Evolutionary conservation across 306 rosid species (phyloP).

Genomic region (Corylus americana): DNA sequence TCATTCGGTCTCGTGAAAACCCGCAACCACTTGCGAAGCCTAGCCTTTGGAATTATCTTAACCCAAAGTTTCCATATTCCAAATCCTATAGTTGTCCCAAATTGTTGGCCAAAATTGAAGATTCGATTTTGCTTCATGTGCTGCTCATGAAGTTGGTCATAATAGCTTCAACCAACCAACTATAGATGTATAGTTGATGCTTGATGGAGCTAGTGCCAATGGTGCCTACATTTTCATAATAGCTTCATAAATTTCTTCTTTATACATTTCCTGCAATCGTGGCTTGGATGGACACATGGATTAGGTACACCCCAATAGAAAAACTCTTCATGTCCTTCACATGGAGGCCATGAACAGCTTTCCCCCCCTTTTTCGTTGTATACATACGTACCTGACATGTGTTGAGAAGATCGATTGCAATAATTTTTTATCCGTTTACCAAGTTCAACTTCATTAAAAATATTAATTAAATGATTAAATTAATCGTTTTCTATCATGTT

Average conservation of each 20-base stretch:
- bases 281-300: conserved; percentile 27
- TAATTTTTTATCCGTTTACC: not conserved
- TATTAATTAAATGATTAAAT: too few relatives aligned
- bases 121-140: too few relatives aligned
- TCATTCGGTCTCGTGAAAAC: too few relatives aligned
- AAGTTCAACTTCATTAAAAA: too few relatives aligned
- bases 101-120: too few relatives aligned
- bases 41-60: too few relatives aligned
- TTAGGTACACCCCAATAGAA: conserved; percentile 33
- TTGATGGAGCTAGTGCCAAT: not conserved
- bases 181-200: too few relatives aligned
- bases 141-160: too few relatives aligned
- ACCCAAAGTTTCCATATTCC: too few relatives aligned
- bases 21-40: too few relatives aligned
- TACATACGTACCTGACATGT: not conserved
- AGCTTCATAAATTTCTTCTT: not conserved
- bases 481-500: too few relatives aligned
- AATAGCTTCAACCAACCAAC: not conserved
- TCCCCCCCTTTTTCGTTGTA: not conserved
- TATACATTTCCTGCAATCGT: conserved; percentile 15
- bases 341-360: conserved; percentile 13
- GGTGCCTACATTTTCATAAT: not conserved
- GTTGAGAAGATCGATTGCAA: not conserved
- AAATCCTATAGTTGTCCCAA: too few relatives aligned
- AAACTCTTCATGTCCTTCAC: conserved; percentile 16